phyloP scores from a whole-genome alignment of 768 basidiomycete species.

The Collybia mongolica region DNA sequence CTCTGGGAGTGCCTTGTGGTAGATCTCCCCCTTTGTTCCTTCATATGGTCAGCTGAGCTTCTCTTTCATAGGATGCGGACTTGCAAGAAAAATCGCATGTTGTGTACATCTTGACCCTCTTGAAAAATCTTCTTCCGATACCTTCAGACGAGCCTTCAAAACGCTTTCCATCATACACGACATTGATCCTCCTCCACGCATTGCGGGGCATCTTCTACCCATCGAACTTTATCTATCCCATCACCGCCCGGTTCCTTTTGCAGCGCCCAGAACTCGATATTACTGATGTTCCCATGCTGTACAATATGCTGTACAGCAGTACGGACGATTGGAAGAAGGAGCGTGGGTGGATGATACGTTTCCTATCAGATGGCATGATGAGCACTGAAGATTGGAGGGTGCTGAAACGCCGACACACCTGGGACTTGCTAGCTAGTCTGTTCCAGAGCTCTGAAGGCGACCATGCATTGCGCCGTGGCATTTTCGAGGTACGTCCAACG shows the following conservation, averaged over 20 bases:
- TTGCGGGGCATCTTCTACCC: conserved; percentile 84
- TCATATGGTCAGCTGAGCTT: background rate
- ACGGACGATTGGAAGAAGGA: conserved; percentile 85
- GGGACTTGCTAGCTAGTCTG: conserved; percentile 83
- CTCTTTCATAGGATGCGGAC: conserved; percentile 46
- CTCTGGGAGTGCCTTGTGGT: conserved; percentile 68
- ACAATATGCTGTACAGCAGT: conserved; percentile 80
- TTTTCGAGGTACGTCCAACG: conserved; percentile 59
- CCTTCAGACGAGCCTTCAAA: conserved; percentile 37
- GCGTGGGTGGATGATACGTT: conserved; percentile 84
- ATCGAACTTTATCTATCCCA: conserved; percentile 83
- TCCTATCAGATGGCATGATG: conserved; percentile 79
- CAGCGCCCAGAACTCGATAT: conserved; percentile 83
- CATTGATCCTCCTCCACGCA: conserved; percentile 82
- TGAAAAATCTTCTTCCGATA: conserved; percentile 56
- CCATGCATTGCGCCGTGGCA: conserved; percentile 45
- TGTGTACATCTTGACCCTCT: conserved; percentile 61
- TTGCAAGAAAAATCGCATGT: conserved; percentile 81
- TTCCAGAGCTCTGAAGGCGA: conserved; percentile 70
- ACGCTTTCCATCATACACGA: conserved; percentile 74
- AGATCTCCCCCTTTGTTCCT: conserved; percentile 16
- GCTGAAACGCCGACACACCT: conserved; percentile 78
- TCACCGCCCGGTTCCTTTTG: conserved; percentile 83
- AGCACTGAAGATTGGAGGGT: conserved; percentile 79
- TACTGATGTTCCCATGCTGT: conserved; percentile 88